These are phyloP conservation scores for Trichoderma sp. DNA, from an alignment of 2,329 filamentous ascomycete species.

Conservation along the genomic window DNA sequence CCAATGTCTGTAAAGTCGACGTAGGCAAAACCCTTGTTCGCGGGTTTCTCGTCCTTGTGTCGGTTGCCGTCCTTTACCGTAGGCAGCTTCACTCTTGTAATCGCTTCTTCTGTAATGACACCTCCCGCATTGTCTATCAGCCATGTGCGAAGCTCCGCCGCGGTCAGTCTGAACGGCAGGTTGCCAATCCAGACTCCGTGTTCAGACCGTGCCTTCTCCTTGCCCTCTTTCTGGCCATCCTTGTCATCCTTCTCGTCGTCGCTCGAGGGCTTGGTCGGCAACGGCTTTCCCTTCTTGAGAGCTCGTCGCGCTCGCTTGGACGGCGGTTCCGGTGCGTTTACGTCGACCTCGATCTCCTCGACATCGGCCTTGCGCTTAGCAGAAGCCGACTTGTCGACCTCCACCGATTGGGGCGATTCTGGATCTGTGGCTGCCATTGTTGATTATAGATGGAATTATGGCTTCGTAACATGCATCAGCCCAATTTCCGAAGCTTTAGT, in stretches of 20 bases:
- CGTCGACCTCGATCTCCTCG: constrained; percentile 83
- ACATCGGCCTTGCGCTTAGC: constrained; percentile 66
- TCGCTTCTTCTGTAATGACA: constrained; percentile 62
- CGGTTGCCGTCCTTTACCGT: constrained; percentile 50
- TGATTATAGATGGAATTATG: not conserved
- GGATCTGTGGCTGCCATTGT: constrained; percentile 22
- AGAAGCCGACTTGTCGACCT: constrained; percentile 24
- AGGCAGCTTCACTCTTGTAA: constrained; percentile 83
- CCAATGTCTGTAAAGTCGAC: constrained; percentile 76
- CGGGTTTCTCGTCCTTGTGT: constrained; percentile 33
- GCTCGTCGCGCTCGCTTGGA: constrained; percentile 91
- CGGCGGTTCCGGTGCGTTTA: constrained; percentile 84
- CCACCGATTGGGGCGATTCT: constrained; percentile 1
- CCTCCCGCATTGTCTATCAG: constrained; percentile 69
- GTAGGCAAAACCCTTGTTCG: constrained; percentile 95
- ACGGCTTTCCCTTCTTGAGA: constrained; percentile 75
- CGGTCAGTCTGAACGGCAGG: constrained; percentile 76
- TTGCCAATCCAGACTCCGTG: constrained; percentile 97
- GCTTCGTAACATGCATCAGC: not conserved
- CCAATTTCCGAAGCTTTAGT: not conserved
- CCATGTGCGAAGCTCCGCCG: constrained; percentile 72
- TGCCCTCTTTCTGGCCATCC: constrained; percentile 39
- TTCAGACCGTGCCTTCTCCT: constrained; percentile 62
- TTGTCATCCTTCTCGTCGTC: constrained; percentile 37
- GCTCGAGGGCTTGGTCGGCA: constrained; percentile 43